These are phyloP conservation scores for Leccinum sublutescens DNA, from an alignment of 768 basidiomycete species.

Conservation along the genomic window DNA sequence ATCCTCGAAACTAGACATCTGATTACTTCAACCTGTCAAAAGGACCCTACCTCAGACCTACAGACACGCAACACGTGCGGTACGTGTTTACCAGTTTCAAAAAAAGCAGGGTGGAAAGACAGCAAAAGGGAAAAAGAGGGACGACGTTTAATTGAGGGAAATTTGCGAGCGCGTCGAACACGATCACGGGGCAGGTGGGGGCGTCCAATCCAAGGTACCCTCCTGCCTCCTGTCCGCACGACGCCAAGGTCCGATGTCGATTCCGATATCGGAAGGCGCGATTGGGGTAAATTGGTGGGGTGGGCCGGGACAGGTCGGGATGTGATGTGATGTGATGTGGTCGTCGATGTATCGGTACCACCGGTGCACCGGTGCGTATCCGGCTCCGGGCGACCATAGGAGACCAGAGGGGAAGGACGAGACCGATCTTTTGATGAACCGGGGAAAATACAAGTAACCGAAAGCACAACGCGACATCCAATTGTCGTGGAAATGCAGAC, in stretches of 20 bases:
- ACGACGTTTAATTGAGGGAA: conserved; percentile 1
- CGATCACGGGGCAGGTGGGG: neutral
- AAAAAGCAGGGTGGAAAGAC: neutral
- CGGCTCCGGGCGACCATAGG: neutral
- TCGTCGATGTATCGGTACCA: neutral
- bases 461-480: neutral
- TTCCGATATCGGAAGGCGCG: conserved; percentile 5
- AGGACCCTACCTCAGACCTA: neutral
- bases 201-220: neutral
- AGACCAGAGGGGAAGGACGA: too few species aligned
- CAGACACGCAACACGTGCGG: neutral
- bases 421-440: neutral
- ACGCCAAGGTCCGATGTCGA: conserved; percentile 1
- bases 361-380: neutral
- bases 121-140: neutral
- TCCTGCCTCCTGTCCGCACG: neutral
- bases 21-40: neutral
- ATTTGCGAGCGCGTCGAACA: conserved; percentile 4
- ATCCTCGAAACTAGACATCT: neutral
- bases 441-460: conserved; percentile 3
- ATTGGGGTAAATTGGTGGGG: neutral
- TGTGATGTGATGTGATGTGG: neutral
- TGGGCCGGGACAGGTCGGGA: neutral
- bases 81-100: neutral
- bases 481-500: neutral